Evolutionary conservation across 495 filamentous ascomycete species (phyloP).

Genomic region (Penicillium paradoxum): DNA sequence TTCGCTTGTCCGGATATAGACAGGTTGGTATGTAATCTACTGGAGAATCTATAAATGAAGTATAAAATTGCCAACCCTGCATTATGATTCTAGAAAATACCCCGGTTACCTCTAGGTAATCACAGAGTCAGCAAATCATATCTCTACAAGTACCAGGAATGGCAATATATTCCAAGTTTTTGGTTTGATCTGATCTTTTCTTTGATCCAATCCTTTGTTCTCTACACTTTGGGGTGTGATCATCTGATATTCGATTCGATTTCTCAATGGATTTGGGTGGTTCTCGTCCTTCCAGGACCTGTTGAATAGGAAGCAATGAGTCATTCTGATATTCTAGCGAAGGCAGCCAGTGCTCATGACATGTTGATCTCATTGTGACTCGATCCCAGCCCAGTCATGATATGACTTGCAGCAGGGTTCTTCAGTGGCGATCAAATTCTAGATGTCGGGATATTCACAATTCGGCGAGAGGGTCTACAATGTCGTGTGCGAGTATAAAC

Average conservation of each 20-base stretch:
- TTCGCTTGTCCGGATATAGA: not conserved
- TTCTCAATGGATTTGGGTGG: not conserved
- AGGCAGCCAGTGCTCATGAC: not conserved
- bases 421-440: not conserved
- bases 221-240: not conserved
- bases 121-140: too few relatives aligned
- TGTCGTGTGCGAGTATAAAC: not conserved
- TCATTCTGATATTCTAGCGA: not conserved
- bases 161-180: too few relatives aligned
- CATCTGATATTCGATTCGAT: not conserved
- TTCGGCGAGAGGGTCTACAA: not conserved
- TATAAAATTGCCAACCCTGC: too few relatives aligned
- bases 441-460: not conserved
- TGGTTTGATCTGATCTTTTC: too few relatives aligned
- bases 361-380: not conserved
- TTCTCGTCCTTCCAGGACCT: not conserved
- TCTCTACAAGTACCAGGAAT: too few relatives aligned
- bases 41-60: too few relatives aligned
- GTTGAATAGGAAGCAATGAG: not conserved
- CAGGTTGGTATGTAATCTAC: not conserved
- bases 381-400: not conserved
- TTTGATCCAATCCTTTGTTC: too few relatives aligned
- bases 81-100: too few relatives aligned
- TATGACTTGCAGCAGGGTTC: not conserved
- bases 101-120: too few relatives aligned